phyloP scores from a whole-genome alignment of 2,329 filamentous ascomycete genomes.

The Botrytis fragariae region DNA sequence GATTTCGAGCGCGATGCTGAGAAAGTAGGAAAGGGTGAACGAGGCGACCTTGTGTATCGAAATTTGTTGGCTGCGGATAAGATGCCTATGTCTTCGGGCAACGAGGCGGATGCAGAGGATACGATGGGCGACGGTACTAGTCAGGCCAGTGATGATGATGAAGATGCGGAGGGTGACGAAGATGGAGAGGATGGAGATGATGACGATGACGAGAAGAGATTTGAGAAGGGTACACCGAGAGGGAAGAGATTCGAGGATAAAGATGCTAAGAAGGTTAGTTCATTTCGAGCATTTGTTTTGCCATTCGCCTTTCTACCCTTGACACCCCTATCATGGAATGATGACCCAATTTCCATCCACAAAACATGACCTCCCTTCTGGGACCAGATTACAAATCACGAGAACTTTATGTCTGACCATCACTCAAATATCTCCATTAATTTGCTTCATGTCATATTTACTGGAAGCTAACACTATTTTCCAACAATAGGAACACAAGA shows the following conservation, averaged over 20 bases:
- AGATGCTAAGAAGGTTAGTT: conserved; percentile 71
- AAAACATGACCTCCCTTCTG: conserved; percentile 17
- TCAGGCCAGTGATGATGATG: conserved; percentile 37
- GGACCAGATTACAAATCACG: conserved; percentile 14
- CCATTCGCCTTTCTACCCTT: conserved; percentile 23
- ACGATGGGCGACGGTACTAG: conserved; percentile 43
- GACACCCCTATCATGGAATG: conserved; percentile 25
- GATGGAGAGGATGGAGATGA: conserved; percentile 39
- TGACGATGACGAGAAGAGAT: conserved; percentile 51
- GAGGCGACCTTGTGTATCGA: conserved; percentile 77
- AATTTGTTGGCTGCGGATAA: conserved; percentile 72
- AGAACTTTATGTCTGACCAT: conserved; percentile 18
- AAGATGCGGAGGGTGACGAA: conserved; percentile 44
- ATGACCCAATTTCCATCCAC: conserved; percentile 19
- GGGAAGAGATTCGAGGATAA: conserved; percentile 90
- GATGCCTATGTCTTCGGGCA: conserved; percentile 44
- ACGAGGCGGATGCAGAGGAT: conserved; percentile 43
- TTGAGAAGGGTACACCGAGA: conserved; percentile 66
- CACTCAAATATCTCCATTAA: not conserved
- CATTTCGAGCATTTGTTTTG: conserved; percentile 10
- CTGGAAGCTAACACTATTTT: not conserved
- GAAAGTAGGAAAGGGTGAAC: conserved; percentile 69
- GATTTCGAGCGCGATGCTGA: conserved; percentile 90
- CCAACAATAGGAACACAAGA: conserved; percentile 64
- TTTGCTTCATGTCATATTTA: not conserved